A percentile compares a stretch with the other conserved stretches of the same genome.
These are phyloP conservation scores for Lactarius pseudohatsudake DNA, from an alignment of 768 basidiomycete genomes.

Conservation along the genomic window DNA sequence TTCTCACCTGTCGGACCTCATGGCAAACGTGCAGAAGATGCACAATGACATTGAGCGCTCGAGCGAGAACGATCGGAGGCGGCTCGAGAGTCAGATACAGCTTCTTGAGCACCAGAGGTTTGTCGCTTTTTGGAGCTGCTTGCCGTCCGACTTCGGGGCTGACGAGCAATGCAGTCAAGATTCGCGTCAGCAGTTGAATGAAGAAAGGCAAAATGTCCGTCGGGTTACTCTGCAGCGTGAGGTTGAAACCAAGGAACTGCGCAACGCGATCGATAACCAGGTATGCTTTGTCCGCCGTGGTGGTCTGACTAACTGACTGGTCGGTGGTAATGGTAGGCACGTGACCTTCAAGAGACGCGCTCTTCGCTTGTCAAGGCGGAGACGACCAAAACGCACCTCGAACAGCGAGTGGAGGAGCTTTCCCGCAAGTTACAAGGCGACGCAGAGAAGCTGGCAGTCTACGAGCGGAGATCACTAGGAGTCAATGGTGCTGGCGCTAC, in stretches of 20 bases:
- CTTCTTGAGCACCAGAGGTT: conserved; percentile 79
- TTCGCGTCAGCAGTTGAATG: conserved; percentile 60
- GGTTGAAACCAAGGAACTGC: conserved; percentile 74
- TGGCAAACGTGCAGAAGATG: conserved; percentile 88
- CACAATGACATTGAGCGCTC: conserved; percentile 84
- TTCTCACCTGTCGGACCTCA: conserved; percentile 81
- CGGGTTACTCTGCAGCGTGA: conserved; percentile 79
- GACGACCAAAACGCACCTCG: conserved; percentile 75
- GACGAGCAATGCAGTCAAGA: conserved; percentile 56
- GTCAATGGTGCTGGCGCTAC: conserved; percentile 36
- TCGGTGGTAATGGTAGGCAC: conserved; percentile 41
- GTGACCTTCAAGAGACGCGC: conserved; percentile 65
- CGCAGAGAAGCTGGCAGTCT: conserved; percentile 83
- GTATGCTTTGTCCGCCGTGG: conserved; percentile 42
- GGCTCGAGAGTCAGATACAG: conserved; percentile 78
- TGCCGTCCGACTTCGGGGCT: neutral
- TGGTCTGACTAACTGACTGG: neutral
- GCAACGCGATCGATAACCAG: conserved; percentile 64
- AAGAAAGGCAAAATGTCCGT: conserved; percentile 74
- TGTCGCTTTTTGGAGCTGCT: conserved; percentile 30
- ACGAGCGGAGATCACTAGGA: conserved; percentile 61
- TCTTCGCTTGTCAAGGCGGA: conserved; percentile 71
- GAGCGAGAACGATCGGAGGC: conserved; percentile 76
- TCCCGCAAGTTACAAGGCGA: conserved; percentile 67
- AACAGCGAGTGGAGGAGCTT: conserved; percentile 66